Percentiles rank a stretch among this genome's conserved stretches.
phyloP scores from a whole-genome alignment of 257 asterid species.

The Mitragyna speciosa region DNA sequence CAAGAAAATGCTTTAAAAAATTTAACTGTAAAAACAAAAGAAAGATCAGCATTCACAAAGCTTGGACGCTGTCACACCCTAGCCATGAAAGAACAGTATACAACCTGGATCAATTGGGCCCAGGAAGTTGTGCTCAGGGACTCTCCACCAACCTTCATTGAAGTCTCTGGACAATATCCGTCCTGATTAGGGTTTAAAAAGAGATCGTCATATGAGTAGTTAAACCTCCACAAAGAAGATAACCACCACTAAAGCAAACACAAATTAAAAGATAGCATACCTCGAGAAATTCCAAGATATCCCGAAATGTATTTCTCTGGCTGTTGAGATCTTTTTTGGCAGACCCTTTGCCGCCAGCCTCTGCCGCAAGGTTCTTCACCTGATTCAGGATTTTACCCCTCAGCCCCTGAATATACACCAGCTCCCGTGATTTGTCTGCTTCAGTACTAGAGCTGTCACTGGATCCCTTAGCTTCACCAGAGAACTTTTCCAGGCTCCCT shows the following conservation, averaged over 20 bases:
- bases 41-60: conserved; percentile 7
- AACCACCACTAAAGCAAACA: background rate
- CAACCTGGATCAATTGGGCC: conserved; percentile 80
- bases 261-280: conserved; percentile 25
- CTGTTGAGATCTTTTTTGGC: conserved; percentile 88
- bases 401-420: conserved; percentile 64
- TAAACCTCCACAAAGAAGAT: background rate
- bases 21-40: conserved; percentile 50
- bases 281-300: conserved; percentile 83
- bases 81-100: conserved; percentile 17
- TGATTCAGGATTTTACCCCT: conserved; percentile 68
- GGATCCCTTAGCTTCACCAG: conserved; percentile 52
- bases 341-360: conserved; percentile 95
- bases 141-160: conserved; percentile 85
- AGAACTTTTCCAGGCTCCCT: conserved; percentile 79
- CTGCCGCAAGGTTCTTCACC: conserved; percentile 66
- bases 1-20: conserved; percentile 88
- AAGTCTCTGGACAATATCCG: conserved; percentile 65
- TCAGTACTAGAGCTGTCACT: conserved; percentile 49
- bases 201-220: background rate
- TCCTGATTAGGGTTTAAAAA: conserved; percentile 41
- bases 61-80: background rate
- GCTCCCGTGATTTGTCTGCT: conserved; percentile 49
- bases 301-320: conserved; percentile 83
- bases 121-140: conserved; percentile 60